A percentile compares a stretch with the other conserved stretches of the same genome.
Conservation (phyloP, 441 rosid species). For the Breynia disticha region DNA sequence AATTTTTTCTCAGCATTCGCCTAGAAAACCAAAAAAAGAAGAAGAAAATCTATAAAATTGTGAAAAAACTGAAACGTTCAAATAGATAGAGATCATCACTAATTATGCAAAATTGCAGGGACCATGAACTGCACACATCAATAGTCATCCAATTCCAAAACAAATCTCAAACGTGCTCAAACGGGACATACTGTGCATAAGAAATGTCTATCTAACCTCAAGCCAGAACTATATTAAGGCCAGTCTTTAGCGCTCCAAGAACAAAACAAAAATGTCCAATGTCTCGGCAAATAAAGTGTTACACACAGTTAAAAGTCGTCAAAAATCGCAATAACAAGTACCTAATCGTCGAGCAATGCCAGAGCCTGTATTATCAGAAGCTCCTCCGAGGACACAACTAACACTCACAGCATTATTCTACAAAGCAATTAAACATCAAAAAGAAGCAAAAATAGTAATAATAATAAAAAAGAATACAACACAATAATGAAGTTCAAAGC, state of each 20-base stretch:
- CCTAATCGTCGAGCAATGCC: slow-evolving; percentile 87
- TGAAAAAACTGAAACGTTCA: background rate
- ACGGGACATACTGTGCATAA: background rate
- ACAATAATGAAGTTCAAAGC: background rate
- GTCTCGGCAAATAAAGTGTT: background rate
- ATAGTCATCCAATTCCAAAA: background rate
- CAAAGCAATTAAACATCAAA: slow-evolving; percentile 4
- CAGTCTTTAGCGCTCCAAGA: slow-evolving; percentile 68
- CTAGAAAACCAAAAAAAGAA: slow-evolving; percentile 25
- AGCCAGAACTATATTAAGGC: slow-evolving; percentile 62
- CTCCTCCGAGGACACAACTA: slow-evolving; percentile 65
- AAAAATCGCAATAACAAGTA: slow-evolving; percentile 9
- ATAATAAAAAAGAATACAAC: background rate
- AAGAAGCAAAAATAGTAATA: background rate
- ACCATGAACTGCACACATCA: background rate
- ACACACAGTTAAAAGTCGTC: background rate
- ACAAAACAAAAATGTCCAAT: background rate
- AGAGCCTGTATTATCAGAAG: slow-evolving; percentile 76
- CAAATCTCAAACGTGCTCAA: background rate
- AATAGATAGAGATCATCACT: too few relatives aligned
- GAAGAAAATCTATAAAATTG: background rate
- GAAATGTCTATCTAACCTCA: slow-evolving; percentile 38
- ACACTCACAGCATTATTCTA: slow-evolving; percentile 65
- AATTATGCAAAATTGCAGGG: background rate
- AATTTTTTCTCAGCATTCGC: slow-evolving; percentile 68